Evolutionary conservation across 176 grass and related monocot genomes (phyloP).

Genomic region (Canna indica): DNA sequence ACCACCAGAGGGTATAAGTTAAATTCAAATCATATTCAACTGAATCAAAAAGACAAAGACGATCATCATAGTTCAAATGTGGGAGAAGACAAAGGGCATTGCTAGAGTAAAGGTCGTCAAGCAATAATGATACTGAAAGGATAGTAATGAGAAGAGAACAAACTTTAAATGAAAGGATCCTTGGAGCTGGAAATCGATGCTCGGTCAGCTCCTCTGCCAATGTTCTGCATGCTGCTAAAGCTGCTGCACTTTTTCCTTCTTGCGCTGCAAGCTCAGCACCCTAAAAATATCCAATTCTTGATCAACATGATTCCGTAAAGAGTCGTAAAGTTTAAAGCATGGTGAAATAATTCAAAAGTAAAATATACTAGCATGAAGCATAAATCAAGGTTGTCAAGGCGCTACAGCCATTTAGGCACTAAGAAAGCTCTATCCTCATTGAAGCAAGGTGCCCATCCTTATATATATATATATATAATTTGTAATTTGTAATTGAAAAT

Average conservation of each 20-base stretch:
- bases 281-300: conserved; percentile 28
- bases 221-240: conserved; percentile 89
- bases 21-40: no score
- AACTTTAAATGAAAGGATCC: conserved; percentile 95
- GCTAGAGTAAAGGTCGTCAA: neutral
- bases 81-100: neutral
- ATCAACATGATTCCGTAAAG: neutral
- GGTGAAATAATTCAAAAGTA: neutral
- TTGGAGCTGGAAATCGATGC: conserved; percentile 83
- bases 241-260: conserved; percentile 81
- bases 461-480: no score
- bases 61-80: no score
- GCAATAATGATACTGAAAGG: conserved; percentile 3
- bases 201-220: conserved; percentile 86
- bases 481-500: no score
- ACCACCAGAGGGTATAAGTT: no score
- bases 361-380: neutral
- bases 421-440: no score
- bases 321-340: neutral
- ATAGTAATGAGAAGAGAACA: conserved; percentile 22
- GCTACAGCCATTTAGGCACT: no score
- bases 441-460: no score
- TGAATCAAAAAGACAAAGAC: neutral
- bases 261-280: conserved; percentile 85
- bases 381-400: no score